Evolutionary conservation across 2,329 filamentous ascomycete species (phyloP).

Genomic region (Arthrobotrys megalospora): DNA sequence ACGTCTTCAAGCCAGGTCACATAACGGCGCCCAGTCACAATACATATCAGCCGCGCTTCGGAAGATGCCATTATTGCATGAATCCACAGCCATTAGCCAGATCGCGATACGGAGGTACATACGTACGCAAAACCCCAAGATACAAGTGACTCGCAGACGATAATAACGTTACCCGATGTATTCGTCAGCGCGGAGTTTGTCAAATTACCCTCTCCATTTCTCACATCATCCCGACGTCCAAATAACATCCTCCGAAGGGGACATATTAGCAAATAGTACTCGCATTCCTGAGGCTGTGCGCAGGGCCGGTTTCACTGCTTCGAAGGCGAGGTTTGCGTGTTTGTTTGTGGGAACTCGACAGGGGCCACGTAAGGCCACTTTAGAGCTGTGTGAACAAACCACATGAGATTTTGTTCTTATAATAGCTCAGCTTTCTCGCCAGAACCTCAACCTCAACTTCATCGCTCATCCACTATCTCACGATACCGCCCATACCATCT

Average conservation of each 20-base stretch:
- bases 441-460: slow-evolving; percentile 21
- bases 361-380: slow-evolving; percentile 52
- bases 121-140: background rate
- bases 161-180: background rate
- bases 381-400: slow-evolving; percentile 20
- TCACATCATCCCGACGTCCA: background rate
- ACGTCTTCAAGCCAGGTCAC: background rate
- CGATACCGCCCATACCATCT: background rate
- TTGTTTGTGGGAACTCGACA: slow-evolving; percentile 32
- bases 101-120: slow-evolving; percentile 8
- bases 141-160: slow-evolving; percentile 1
- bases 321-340: slow-evolving; percentile 17
- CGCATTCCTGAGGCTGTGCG: slow-evolving; percentile 46
- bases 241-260: slow-evolving; percentile 17
- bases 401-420: slow-evolving; percentile 41
- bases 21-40: background rate
- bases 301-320: slow-evolving; percentile 16
- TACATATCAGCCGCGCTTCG: background rate
- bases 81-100: background rate
- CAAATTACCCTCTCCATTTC: background rate
- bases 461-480: slow-evolving; percentile 13
- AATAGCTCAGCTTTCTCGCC: slow-evolving; percentile 39
- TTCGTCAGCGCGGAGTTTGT: slow-evolving; percentile 1
- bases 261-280: slow-evolving; percentile 8
- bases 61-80: background rate